Base-by-base conservation (phyloP, 2,329 filamentous ascomycete species). In the Pyrenophora graminea region DNA sequence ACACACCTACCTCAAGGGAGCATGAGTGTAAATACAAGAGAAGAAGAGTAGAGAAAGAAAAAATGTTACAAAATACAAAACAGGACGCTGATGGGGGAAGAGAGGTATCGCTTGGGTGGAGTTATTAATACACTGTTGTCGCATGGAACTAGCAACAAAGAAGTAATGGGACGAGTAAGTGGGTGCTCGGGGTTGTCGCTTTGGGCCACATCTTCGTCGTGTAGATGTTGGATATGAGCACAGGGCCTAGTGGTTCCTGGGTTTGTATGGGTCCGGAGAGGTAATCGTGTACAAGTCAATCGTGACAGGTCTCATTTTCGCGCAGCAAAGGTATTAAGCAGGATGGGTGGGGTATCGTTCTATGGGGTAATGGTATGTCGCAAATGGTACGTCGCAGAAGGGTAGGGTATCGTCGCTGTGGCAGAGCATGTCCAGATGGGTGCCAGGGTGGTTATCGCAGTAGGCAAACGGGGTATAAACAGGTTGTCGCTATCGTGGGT, bases 371-470 rank as follows among this genome's bases (percentile, higher is more conserved):
- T 27, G 39, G 50, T 50, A 19, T 17, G 48, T 48, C 54, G 51
- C 50, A 45, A 30, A 21, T 27, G 39, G 50, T 50, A 19, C n/a
- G 48, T 48, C 54, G 51, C 50, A 45, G 32, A 42, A 54, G 51
- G 54, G 43, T 39, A 38, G 12, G 32, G 31, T 21, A 21, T 41
- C n/a, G 39, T 17, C 27, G 27, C 27, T 30, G 27, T 59, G 41
- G 50, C 34, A 51, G 41, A 45, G 47, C 38, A 56, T 57, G 27
- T 53, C 60, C 55, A 64, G 48, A 56, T 53, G 58, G 56, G 42
- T 55, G 39, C 56, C 51, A 48, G 48, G 10, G 27, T 12, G 10
- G 10, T 43, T 49, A 48, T 57, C 39, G 55, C 58, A 36, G 40
- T 46, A 49, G 57, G 59, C 48, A 50, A 39, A 53, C 53, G 55